Conservation (phyloP, 2,329 filamentous ascomycete genomes). For the Zasmidium cellare region DNA sequence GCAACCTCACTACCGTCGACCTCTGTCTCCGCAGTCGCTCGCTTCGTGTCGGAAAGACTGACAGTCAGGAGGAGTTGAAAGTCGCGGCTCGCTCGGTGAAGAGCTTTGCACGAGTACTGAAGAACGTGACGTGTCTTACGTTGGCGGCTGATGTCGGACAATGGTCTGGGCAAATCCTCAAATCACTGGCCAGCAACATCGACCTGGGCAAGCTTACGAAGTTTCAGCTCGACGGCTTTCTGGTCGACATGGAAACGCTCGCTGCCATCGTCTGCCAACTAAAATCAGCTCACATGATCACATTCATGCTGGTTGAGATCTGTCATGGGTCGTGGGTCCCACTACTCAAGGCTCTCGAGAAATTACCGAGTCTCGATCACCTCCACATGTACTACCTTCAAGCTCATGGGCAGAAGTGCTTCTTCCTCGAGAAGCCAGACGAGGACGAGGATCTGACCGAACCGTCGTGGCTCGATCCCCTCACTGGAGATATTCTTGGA, state of each 20-base stretch:
- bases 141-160: constrained; percentile 12
- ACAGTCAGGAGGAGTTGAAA: not conserved
- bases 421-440: constrained; percentile 27
- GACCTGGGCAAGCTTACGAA: constrained; percentile 14
- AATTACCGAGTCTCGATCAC: constrained; percentile 25
- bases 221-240: constrained; percentile 15
- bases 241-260: constrained; percentile 13
- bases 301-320: constrained; percentile 20
- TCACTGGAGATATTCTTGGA: not conserved
- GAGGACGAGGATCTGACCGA: not conserved
- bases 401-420: constrained; percentile 24
- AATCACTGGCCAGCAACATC: constrained; percentile 7
- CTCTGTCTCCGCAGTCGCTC: constrained; percentile 14
- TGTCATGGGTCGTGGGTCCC: constrained; percentile 25
- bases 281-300: constrained; percentile 9
- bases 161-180: constrained; percentile 7
- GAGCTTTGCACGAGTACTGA: constrained; percentile 9
- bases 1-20: constrained; percentile 16
- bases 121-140: constrained; percentile 6
- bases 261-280: constrained; percentile 11
- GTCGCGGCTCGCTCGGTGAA: constrained; percentile 9
- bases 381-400: constrained; percentile 29
- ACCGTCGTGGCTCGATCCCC: not conserved
- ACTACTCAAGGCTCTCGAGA: constrained; percentile 25
- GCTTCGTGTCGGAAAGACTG: constrained; percentile 6